Conservation (phyloP, 805 yeast genomes). For the Zygotorulaspora chibaensis region DNA sequence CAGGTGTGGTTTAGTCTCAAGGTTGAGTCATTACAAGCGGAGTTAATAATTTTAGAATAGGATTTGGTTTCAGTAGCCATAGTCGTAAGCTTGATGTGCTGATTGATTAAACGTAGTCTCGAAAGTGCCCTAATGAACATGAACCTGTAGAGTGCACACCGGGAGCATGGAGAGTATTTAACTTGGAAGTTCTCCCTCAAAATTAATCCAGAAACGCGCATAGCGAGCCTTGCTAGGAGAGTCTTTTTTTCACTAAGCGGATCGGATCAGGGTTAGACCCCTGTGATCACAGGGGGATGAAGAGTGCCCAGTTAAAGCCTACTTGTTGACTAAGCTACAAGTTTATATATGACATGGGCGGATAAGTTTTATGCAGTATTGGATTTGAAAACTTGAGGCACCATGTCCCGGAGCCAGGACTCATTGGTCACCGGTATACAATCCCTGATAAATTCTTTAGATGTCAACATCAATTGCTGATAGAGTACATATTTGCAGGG, state of each 20-base stretch:
- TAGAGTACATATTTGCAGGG: conserved; percentile 73
- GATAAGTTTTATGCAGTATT: not conserved
- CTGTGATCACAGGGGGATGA: too few relatives aligned
- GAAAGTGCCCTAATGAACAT: conserved; percentile 4
- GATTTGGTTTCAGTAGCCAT: conserved; percentile 17
- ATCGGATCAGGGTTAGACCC: too few relatives aligned
- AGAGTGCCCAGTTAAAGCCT: too few relatives aligned
- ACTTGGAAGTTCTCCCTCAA: not conserved
- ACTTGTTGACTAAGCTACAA: too few relatives aligned
- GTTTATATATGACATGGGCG: too few relatives aligned
- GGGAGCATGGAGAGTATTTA: too few relatives aligned
- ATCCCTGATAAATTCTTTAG: conserved; percentile 84
- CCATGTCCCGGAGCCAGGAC: conserved; percentile 67
- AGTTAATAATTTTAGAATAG: conserved; percentile 17
- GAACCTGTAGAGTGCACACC: not conserved
- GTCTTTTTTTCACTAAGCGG: too few relatives aligned
- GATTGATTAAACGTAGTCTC: conserved; percentile 4
- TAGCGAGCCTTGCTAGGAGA: too few relatives aligned
- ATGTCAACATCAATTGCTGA: conserved; percentile 78
- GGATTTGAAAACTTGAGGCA: conserved; percentile 50
- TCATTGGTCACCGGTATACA: conserved; percentile 68
- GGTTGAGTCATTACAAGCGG: conserved; percentile 27
- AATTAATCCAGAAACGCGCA: too few relatives aligned
- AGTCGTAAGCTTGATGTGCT: conserved; percentile 6
- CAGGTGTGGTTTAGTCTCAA: conserved; percentile 60